Conservation (phyloP, 169 alveolate species). For the Eimeria tenella region DNA sequence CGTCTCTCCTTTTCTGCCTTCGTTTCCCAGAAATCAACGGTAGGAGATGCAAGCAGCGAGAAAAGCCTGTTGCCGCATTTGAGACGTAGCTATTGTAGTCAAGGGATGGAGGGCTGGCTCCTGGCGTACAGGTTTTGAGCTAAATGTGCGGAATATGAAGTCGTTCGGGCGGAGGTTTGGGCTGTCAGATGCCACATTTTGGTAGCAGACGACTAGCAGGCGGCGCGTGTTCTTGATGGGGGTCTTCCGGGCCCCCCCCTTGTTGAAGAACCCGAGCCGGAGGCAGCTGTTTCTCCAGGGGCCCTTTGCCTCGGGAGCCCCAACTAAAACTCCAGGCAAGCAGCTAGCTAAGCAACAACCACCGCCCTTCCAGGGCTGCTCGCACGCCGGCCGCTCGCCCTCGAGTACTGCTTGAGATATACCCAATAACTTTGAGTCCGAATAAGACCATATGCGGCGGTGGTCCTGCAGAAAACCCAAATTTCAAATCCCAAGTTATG, state of each 20-base stretch:
- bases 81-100: neutral
- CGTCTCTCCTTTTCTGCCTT: too few species aligned
- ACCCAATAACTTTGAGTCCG: slow-evolving; percentile 33
- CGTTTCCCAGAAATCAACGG: too few species aligned
- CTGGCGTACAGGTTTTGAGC: slow-evolving; percentile 21
- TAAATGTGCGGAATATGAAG: slow-evolving; percentile 55
- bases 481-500: neutral
- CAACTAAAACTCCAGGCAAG: slow-evolving; percentile 13
- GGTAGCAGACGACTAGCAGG: slow-evolving; percentile 39
- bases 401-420: slow-evolving; percentile 27
- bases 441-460: slow-evolving; percentile 50
- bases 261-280: neutral
- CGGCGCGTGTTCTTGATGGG: neutral
- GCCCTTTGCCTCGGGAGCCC: slow-evolving; percentile 41
- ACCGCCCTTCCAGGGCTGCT: slow-evolving; percentile 33
- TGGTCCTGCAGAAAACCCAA: slow-evolving; percentile 16
- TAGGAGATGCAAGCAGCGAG: too few species aligned
- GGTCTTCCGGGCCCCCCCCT: neutral
- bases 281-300: slow-evolving; percentile 61
- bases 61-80: neutral
- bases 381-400: slow-evolving; percentile 11
- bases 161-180: slow-evolving; percentile 22
- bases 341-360: slow-evolving; percentile 3
- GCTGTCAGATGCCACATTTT: slow-evolving; percentile 38
- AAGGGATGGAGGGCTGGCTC: neutral